Evolutionary conservation across 495 filamentous ascomycete genomes (phyloP), one percentile per base, ranked within the genome.

Genomic region (Alectoria sarmentosa): DNA sequence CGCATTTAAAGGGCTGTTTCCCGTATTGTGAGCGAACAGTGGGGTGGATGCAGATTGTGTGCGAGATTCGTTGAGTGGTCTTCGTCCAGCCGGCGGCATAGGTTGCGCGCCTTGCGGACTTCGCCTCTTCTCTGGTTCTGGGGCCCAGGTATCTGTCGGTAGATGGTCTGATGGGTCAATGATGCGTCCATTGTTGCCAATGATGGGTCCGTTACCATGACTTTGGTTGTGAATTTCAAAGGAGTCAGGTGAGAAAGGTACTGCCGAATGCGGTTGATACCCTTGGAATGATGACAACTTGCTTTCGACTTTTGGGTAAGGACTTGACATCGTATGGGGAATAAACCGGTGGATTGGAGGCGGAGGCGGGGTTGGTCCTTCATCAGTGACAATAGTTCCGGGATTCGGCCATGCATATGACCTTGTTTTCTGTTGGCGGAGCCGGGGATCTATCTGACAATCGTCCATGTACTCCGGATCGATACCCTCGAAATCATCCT

Each of bases 161-260:
- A 98, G 84, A 71, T 97, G 91, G 73, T 98, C 94, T 3, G 89
- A 92, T 1, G 91, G 93, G 72, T 98, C 94, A 64, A 98, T 86
- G 63, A 92, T 88, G 38, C 90, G 83, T 19, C 94, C 95, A 73
- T 94, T 87, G 63, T 89, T 86, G 0, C 87, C 90, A 62, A 91
- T 87, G 60, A 97, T 92, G 11, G 80, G 81, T 5, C 75, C 77
- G n/a, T 74, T 70, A 41, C 76, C 75, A 19, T 76, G 72, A 28
- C 69, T 59, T 23, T 74, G 89, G 68, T 93, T 92, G 71, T 90
- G 79, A 1, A 81, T 79, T 61, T 91, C 84, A 72, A 90, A 98
- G 21, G 89, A 90, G 71, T 98, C 94, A 0, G 95, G 94, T 23
- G 88, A 90, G 70, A 96, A 98, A 0, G 94, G 92, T 26, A 89